Base-by-base conservation (phyloP, 1,284 basidiomycete genomes). In the Rhodotorula sp. region DNA sequence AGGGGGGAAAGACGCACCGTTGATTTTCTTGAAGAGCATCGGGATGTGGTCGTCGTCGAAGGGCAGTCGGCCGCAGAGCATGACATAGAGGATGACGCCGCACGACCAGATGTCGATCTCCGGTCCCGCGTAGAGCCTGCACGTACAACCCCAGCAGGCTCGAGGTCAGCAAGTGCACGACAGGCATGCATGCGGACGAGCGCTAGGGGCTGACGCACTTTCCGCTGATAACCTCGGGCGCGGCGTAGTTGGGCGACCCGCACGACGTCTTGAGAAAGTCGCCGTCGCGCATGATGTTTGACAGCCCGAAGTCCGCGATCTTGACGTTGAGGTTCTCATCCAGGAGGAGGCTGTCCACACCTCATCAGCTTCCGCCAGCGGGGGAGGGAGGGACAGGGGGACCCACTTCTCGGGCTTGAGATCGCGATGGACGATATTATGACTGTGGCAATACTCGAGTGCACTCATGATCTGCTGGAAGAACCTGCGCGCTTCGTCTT, bases 41-140 rank as follows among this genome's bases (percentile, higher is more conserved):
- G 92, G 91, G 56, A 96, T 92, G 78, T 95, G 91, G 64, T 95
- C 92, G 80, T 96, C 94, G 82, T 96, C 94, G 79, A 97, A 96
- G 1, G 94, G 94, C 52, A 96, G 84, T 61, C 90, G 84, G 18
- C 94, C 94, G 77, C 90, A 94, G 10, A 97, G 85, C 87, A 97
- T 92, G 61, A 96, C 94, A 81, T 93, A 96, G 65, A 97, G 85
- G 76, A 97, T 96, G 46, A 96, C 93, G 0, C 94, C 94, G 67
- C 91, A 91, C 76, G 90, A 92, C 94, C 94, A 97, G n/a, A 96
- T 92, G 77, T 97, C 94, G 76, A 96, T 94, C 80, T 95, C 94
- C 0, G 94, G 93, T 0, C 94, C 94, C 2, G 92, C 92, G 79
- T 97, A 97, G 13, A 94, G 84, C 68, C 82, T 83, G 69, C 40